phyloP scores from a whole-genome alignment of 208 protist genomes.

The Trypanosoma congolense region DNA sequence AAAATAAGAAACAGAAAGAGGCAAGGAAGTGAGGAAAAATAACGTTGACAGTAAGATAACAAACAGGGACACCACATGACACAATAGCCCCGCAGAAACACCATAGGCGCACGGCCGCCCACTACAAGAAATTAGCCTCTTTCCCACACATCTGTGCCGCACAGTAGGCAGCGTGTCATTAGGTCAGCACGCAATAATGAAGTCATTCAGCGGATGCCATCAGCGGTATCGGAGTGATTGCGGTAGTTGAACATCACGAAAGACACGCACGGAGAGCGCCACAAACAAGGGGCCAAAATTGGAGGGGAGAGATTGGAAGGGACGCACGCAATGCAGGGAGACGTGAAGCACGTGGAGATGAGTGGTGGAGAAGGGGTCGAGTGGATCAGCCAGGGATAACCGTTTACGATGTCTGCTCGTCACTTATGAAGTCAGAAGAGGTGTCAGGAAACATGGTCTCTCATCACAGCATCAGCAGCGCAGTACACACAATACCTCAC shows the following conservation, averaged over 20 bases:
- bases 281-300: neutral
- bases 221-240: slow-evolving; percentile 9
- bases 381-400: slow-evolving; percentile 6
- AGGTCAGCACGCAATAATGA: slow-evolving; percentile 3
- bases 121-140: too few species aligned
- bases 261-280: neutral
- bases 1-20: too few species aligned
- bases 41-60: too few species aligned
- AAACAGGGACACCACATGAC: too few species aligned
- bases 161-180: neutral
- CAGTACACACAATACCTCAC: neutral
- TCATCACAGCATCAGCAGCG: neutral
- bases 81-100: too few species aligned
- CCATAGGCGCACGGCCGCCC: too few species aligned
- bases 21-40: too few species aligned
- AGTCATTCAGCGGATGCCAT: neutral
- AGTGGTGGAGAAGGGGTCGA: neutral
- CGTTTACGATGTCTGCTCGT: neutral
- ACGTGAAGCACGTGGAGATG: neutral
- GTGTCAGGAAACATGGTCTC: slow-evolving; percentile 1
- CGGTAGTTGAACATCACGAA: slow-evolving; percentile 3
- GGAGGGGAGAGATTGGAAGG: neutral
- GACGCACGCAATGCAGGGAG: neutral
- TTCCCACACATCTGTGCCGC: neutral
- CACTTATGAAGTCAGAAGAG: slow-evolving; percentile 3